These are phyloP conservation scores for Posidonia oceanica DNA, from an alignment of 116 monocot species.

Conservation along the genomic window DNA sequence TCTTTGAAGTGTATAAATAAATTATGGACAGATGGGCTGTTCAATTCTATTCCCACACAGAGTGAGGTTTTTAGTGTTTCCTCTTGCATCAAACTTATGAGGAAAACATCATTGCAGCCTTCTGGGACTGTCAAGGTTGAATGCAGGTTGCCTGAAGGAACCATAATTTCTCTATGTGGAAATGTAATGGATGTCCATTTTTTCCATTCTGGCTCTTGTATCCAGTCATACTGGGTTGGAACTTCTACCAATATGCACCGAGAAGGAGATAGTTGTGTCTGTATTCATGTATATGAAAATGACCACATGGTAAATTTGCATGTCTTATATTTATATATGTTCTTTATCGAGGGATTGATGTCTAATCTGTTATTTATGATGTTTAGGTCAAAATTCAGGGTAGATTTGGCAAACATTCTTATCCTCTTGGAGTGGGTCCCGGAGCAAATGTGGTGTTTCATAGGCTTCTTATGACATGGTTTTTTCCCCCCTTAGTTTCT, in stretches of 20 bases:
- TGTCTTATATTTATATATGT: slow-evolving; percentile 4
- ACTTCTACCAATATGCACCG: background rate
- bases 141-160: slow-evolving; percentile 32
- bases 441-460: slow-evolving; percentile 83
- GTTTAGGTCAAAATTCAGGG: slow-evolving; percentile 60
- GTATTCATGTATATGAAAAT: slow-evolving; percentile 66
- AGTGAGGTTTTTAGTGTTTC: slow-evolving; percentile 43
- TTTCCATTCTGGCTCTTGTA: slow-evolving; percentile 13
- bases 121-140: slow-evolving; percentile 13
- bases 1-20: background rate
- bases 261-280: slow-evolving; percentile 11
- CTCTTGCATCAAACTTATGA: slow-evolving; percentile 40
- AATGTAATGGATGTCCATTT: slow-evolving; percentile 43
- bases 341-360: background rate
- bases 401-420: slow-evolving; percentile 22
- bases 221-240: background rate
- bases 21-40: background rate
- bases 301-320: slow-evolving; percentile 40
- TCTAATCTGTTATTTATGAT: background rate
- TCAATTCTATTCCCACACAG: slow-evolving; percentile 1
- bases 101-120: slow-evolving; percentile 8
- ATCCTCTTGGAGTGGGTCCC: slow-evolving; percentile 62
- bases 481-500: background rate
- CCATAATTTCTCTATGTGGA: slow-evolving; percentile 53
- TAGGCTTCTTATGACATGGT: slow-evolving; percentile 61